A percentile compares a stretch with the other conserved stretches of the same genome.
Conservation (phyloP, 352 stramenopile genomes). For the Globisporangium mamillatum region DNA sequence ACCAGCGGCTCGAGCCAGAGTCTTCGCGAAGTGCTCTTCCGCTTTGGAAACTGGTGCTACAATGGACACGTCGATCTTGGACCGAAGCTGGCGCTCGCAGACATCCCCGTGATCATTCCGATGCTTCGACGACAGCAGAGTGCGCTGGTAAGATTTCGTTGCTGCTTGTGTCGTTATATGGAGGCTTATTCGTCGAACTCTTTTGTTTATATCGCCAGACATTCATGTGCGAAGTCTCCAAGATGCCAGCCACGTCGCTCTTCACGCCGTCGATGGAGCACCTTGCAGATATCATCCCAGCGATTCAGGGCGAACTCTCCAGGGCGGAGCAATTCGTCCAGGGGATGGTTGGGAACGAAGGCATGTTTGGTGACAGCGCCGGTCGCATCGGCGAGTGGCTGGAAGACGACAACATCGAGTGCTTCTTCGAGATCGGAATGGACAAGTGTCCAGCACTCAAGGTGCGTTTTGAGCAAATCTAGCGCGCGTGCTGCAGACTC, state of each 20-base stretch:
- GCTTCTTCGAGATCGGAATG: conserved; percentile 92
- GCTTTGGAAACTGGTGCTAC: conserved; percentile 96
- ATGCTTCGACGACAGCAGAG: conserved; percentile 92
- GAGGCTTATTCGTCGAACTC: not conserved
- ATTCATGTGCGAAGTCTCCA: conserved; percentile 91
- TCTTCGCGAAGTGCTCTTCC: conserved; percentile 91
- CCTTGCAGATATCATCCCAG: conserved; percentile 66
- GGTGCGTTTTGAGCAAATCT: conserved; percentile 23
- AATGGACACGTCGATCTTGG: conserved; percentile 90
- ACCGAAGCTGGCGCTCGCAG: conserved; percentile 82
- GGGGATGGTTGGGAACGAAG: conserved; percentile 32
- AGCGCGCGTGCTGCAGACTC: not conserved
- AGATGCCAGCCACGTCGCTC: conserved; percentile 86
- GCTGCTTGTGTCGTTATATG: not conserved
- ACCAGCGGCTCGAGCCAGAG: conserved; percentile 23
- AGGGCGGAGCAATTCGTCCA: conserved; percentile 85
- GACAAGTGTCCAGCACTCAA: conserved; percentile 61
- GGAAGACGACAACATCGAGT: conserved; percentile 85
- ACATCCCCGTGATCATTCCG: conserved; percentile 93
- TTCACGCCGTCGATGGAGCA: conserved; percentile 89
- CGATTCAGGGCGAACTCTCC: conserved; percentile 87
- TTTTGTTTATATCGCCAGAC: conserved; percentile 31
- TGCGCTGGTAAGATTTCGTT: conserved; percentile 62
- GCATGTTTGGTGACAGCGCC: conserved; percentile 27
- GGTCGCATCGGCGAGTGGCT: conserved; percentile 79